phyloP scores from a whole-genome alignment of 108 stramenopile genomes.

The Poteriospumella lacustris region DNA sequence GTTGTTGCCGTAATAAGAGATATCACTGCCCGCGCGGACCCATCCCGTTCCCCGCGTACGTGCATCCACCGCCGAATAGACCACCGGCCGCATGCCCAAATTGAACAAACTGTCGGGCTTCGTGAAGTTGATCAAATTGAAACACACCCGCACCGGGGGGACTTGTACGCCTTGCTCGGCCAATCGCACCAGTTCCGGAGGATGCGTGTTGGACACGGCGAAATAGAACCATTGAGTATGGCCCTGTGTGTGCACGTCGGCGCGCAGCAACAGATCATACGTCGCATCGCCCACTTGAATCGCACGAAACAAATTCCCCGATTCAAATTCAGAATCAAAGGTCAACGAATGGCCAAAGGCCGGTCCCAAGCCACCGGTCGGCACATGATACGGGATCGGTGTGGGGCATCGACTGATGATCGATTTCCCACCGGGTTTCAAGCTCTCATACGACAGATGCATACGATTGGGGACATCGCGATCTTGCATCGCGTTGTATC shows the following conservation, averaged over 20 bases:
- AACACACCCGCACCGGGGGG: conserved; percentile 20
- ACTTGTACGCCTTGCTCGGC: neutral
- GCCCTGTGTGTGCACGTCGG: conserved; percentile 54
- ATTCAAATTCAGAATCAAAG: conserved; percentile 55
- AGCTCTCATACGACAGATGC: conserved; percentile 23
- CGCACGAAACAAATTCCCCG: conserved; percentile 52
- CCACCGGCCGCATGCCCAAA: conserved; percentile 48
- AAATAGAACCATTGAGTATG: conserved; percentile 66
- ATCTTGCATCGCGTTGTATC: no score
- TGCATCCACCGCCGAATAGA: conserved; percentile 11
- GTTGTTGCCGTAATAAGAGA: conserved; percentile 32
- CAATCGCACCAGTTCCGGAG: conserved; percentile 13
- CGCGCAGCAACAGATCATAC: conserved; percentile 55
- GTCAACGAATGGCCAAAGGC: conserved; percentile 45
- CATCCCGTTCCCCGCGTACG: conserved; percentile 37
- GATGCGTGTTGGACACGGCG: conserved; percentile 48
- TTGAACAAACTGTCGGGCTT: conserved; percentile 54
- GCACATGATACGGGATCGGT: conserved; percentile 18
- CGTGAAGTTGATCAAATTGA: conserved; percentile 45
- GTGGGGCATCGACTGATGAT: conserved; percentile 2
- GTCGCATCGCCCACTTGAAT: conserved; percentile 34
- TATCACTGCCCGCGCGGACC: conserved; percentile 44
- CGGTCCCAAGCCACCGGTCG: conserved; percentile 1
- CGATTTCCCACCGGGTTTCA: neutral
- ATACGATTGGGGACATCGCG: conserved; percentile 5